Evolutionary conservation across 2,329 filamentous ascomycete genomes (phyloP).

Genomic region (Pseudogymnoascus pannorum): DNA sequence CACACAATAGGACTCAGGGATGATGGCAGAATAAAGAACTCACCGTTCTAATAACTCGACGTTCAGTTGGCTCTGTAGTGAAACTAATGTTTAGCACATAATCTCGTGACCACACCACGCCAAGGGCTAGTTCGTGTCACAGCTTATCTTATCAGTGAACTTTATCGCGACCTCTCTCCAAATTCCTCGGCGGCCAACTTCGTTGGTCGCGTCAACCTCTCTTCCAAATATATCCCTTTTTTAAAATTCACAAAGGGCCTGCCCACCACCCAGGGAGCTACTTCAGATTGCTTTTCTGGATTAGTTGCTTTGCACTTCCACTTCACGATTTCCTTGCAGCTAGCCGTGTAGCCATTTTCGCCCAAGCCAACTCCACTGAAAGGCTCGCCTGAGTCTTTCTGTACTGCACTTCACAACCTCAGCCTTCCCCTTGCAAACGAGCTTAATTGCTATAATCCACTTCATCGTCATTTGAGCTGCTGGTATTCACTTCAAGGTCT

Average conservation of each 20-base stretch:
- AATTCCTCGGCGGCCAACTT: not conserved
- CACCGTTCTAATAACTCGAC: not conserved
- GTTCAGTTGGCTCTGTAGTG: not conserved
- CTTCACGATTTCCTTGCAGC: not conserved
- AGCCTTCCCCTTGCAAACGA: not conserved
- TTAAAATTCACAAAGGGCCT: not conserved
- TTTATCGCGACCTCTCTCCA: not conserved
- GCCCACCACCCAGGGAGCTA: not conserved
- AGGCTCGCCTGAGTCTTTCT: not conserved
- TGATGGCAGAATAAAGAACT: not conserved
- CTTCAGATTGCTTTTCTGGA: not conserved
- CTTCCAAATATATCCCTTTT: not conserved
- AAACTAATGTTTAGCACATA: no score
- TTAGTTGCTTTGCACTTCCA: not conserved
- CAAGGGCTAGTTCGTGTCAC: not conserved
- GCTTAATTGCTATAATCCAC: not conserved
- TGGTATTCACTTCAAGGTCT: not conserved
- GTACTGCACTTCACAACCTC: not conserved
- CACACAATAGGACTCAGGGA: not conserved
- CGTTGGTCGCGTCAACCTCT: not conserved
- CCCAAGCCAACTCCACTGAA: not conserved
- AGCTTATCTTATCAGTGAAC: conserved; percentile 5
- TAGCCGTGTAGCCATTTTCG: not conserved
- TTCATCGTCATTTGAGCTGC: not conserved
- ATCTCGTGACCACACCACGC: not conserved